Conservation (phyloP, 1,139 yeast species). For the Lodderomyces theae region DNA sequence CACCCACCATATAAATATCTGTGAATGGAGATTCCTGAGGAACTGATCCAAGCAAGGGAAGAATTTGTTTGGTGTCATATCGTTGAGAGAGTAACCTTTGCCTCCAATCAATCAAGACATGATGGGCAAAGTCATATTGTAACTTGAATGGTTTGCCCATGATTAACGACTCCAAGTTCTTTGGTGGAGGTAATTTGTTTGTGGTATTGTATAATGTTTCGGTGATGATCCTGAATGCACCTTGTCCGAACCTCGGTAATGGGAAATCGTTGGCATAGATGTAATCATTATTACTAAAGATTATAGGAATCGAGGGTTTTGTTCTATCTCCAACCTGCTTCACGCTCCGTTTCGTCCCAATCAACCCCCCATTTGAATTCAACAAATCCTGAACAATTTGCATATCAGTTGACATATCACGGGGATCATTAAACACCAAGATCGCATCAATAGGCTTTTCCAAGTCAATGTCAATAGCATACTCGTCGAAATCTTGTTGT, state of each 20-base stretch:
- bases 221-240: conserved; percentile 70
- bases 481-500: conserved; percentile 42
- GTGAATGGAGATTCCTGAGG: conserved; percentile 46
- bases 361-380: conserved; percentile 57
- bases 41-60: conserved; percentile 37
- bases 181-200: conserved; percentile 43
- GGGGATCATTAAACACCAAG: conserved; percentile 84
- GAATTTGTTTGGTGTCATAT: conserved; percentile 21
- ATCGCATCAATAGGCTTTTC: conserved; percentile 67
- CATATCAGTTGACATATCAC: conserved; percentile 84
- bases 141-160: conserved; percentile 83
- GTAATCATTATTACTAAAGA: conserved; percentile 84
- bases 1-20: conserved; percentile 89
- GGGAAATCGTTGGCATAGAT: conserved; percentile 86
- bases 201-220: conserved; percentile 61
- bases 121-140: conserved; percentile 84
- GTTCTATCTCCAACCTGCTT: conserved; percentile 14
- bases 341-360: conserved; percentile 57
- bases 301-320: conserved; percentile 71
- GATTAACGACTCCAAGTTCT: conserved; percentile 52
- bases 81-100: conserved; percentile 23
- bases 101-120: conserved; percentile 62
- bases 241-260: conserved; percentile 88
- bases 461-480: conserved; percentile 35
- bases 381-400: conserved; percentile 76